Base-by-base conservation (phyloP, 495 filamentous ascomycete genomes). In the Penicillium soppii region DNA sequence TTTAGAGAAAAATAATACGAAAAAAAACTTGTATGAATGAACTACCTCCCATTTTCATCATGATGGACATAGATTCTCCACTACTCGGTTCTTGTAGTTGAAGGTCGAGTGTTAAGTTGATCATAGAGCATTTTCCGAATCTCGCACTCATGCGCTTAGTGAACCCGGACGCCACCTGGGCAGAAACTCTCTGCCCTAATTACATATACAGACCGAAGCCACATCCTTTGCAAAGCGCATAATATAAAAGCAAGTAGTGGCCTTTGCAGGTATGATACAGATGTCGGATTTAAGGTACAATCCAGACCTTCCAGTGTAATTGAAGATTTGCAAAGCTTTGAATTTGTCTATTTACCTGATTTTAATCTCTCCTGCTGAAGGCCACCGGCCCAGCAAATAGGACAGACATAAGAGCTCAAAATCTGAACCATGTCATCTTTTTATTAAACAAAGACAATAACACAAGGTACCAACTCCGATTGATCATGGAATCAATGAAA, bases 401-500 rank as follows among this genome's bases (percentile, higher is more conserved):
- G 43, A 48, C 29, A 36, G 53, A 54, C 48, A 56, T 44, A 59
- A 29, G 46, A 57, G 47, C 48, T 47, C 42, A 56, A 51, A 53
- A 62, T 47, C 48, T 50, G 59, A 65, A 65, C 53, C 56, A 58
- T 57, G 62, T 57, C 58, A 61, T 69, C 58, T 70, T 72, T 49
- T 71, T 68, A 70, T 69, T 71, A 73, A 66, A 68, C 62, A 65
- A 54, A 62, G 54, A 61, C 62, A 63, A 65, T 56, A 59, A 68
- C 63, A 61, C 59, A 54, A 60, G 64, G 66, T 70, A 70, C 71
- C 71, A 72, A 71, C 69, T 74, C 70, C 72, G 66, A 67, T 69
- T 70, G 65, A 74, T 74, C 71, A 68, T 73, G 68, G 62, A 73
- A 72, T 67, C 65, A 71, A 69, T 59, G 54, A 66, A 70, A 74